Evolutionary conservation across 1,139 yeast genomes (phyloP).

Genomic region (Debaryomyces udenii): DNA sequence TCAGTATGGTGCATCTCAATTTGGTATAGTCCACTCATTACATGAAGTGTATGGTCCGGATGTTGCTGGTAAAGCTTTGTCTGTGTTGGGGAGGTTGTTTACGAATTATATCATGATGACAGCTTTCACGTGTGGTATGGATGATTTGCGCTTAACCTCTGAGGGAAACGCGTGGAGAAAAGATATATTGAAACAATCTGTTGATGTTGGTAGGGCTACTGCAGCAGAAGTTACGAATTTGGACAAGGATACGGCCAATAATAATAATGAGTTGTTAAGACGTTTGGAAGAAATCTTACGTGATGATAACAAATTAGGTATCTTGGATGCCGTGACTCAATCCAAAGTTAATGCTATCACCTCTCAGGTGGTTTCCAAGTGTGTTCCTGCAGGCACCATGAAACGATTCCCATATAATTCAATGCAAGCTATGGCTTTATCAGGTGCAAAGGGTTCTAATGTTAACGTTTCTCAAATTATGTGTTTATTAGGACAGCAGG

Average conservation of each 20-base stretch:
- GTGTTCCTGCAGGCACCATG: constrained; percentile 97
- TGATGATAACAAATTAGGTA: constrained; percentile 90
- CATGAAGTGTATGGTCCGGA: constrained; percentile 95
- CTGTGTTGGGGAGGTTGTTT: constrained; percentile 90
- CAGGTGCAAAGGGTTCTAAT: constrained; percentile 98
- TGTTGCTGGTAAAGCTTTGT: constrained; percentile 85
- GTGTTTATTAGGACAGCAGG: constrained; percentile 99
- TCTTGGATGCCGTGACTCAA: constrained; percentile 94
- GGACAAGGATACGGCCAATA: constrained; percentile 54
- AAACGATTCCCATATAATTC: constrained; percentile 94
- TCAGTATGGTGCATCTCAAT: constrained; percentile 97
- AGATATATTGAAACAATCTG: constrained; percentile 75
- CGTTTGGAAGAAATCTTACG: constrained; percentile 93
- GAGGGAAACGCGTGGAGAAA: constrained; percentile 92
- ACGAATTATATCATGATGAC: constrained; percentile 91
- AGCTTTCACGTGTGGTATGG: constrained; percentile 99
- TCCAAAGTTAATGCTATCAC: constrained; percentile 91
- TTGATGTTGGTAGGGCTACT: constrained; percentile 84
- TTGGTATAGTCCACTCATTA: constrained; percentile 93
- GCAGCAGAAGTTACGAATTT: constrained; percentile 94
- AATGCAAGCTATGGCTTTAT: constrained; percentile 98
- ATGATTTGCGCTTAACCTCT: constrained; percentile 86
- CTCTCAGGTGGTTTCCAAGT: constrained; percentile 86
- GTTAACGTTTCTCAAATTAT: constrained; percentile 98
- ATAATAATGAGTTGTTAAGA: constrained; percentile 77